A percentile compares a stretch with the other conserved stretches of the same genome.
Evolutionary conservation across 2,329 filamentous ascomycete genomes (phyloP).

Genomic region (Aspergillus sp.): DNA sequence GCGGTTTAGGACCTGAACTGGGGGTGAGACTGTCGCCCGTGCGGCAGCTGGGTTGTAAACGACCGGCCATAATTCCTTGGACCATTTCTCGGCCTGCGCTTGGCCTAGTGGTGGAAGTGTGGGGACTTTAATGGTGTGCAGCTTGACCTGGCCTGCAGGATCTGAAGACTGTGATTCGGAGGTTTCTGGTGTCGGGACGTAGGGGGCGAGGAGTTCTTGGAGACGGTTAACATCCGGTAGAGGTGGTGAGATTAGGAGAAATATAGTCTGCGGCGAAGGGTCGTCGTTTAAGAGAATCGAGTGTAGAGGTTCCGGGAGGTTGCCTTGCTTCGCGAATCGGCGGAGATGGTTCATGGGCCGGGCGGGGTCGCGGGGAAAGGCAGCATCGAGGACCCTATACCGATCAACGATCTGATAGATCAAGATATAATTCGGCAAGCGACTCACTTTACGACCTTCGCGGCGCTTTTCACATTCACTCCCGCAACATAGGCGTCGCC

Average conservation of each 20-base stretch:
- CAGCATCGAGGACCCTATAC: constrained; percentile 38
- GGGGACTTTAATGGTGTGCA: constrained; percentile 39
- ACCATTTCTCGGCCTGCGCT: constrained; percentile 44
- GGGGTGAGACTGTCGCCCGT: constrained; percentile 43
- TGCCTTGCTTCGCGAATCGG: constrained; percentile 39
- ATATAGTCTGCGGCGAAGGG: constrained; percentile 34
- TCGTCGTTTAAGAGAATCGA: constrained; percentile 20
- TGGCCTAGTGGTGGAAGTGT: constrained; percentile 41
- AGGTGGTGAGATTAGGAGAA: constrained; percentile 43
- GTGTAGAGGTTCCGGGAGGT: constrained; percentile 33
- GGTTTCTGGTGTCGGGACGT: constrained; percentile 23
- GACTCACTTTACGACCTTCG: constrained; percentile 44
- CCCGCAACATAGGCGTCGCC: constrained; percentile 44
- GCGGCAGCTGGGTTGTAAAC: constrained; percentile 47
- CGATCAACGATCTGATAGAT: background rate
- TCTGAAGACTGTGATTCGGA: background rate
- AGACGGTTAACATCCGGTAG: constrained; percentile 37
- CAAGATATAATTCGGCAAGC: background rate
- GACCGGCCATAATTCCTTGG: constrained; percentile 43
- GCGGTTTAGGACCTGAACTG: constrained; percentile 36
- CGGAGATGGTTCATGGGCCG: constrained; percentile 39
- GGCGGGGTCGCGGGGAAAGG: constrained; percentile 35
- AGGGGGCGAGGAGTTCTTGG: constrained; percentile 37
- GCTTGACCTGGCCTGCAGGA: constrained; percentile 19
- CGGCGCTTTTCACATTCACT: constrained; percentile 45